Evolutionary conservation across 352 stramenopile genomes (phyloP).

Genomic region (Phytophthora melonis): DNA sequence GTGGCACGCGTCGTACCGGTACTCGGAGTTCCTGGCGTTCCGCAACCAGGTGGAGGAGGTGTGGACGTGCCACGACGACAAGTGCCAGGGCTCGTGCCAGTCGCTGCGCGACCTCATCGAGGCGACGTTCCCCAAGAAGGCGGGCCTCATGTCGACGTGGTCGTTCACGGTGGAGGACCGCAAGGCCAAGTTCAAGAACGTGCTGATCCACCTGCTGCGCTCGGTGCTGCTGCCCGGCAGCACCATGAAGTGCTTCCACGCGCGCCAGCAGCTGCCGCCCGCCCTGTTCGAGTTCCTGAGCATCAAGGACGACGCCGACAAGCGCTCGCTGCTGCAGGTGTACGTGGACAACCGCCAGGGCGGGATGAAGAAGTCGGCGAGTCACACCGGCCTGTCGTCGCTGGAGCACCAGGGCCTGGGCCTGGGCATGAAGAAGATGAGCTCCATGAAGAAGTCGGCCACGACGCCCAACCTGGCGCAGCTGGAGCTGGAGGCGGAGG

Average conservation of each 20-base stretch:
- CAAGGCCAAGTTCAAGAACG: constrained; percentile 72
- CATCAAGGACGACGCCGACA: constrained; percentile 61
- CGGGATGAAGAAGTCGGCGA: constrained; percentile 43
- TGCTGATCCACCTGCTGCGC: constrained; percentile 73
- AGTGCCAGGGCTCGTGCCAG: constrained; percentile 72
- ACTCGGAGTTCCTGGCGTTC: constrained; percentile 75
- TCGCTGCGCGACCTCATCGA: constrained; percentile 73
- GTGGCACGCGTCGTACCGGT: constrained; percentile 68
- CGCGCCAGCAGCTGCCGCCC: constrained; percentile 55
- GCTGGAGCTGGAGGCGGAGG: constrained; percentile 40
- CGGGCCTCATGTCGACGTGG: constrained; percentile 51
- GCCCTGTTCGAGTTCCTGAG: constrained; percentile 69
- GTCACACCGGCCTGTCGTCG: constrained; percentile 42
- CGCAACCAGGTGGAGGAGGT: constrained; percentile 64
- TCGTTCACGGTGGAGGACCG: constrained; percentile 57
- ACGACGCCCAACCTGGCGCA: constrained; percentile 39
- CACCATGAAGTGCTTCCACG: constrained; percentile 72
- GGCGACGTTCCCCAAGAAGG: constrained; percentile 73
- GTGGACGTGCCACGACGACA: constrained; percentile 63
- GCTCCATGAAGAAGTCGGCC: constrained; percentile 41
- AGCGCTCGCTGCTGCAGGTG: constrained; percentile 75
- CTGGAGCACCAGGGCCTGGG: constrained; percentile 36
- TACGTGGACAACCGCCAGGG: constrained; percentile 71
- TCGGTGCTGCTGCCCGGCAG: constrained; percentile 68
- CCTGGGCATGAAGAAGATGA: constrained; percentile 30